These are phyloP conservation scores for Colletotrichum somersetense DNA, from an alignment of 2,329 filamentous ascomycete genomes.

Conservation along the genomic window DNA sequence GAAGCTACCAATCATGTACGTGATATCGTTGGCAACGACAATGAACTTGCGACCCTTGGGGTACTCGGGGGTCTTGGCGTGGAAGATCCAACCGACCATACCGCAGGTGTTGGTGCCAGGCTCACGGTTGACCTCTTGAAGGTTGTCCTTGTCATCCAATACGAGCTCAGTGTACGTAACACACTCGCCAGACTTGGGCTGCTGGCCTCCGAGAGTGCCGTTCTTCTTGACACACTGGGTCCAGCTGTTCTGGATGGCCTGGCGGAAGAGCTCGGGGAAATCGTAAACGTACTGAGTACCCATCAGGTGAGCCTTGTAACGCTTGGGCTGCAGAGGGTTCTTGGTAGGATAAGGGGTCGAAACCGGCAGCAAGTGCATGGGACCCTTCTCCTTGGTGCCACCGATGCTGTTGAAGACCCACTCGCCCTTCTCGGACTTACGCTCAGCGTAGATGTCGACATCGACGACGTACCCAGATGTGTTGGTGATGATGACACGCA, in stretches of 20 bases:
- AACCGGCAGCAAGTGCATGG: conserved; percentile 93
- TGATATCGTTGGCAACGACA: conserved; percentile 99
- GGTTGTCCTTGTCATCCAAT: conserved; percentile 90
- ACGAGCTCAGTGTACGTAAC: conserved; percentile 95
- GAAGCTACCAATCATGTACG: conserved; percentile 98
- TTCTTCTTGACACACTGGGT: conserved; percentile 79
- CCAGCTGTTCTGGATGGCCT: conserved; percentile 98
- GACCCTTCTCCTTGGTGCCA: conserved; percentile 92
- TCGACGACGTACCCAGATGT: conserved; percentile 98
- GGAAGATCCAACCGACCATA: conserved; percentile 99
- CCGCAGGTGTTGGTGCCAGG: conserved; percentile 95
- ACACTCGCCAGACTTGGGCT: conserved; percentile 89
- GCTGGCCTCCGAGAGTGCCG: conserved; percentile 80
- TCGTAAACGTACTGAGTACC: conserved; percentile 99
- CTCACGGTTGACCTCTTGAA: conserved; percentile 93
- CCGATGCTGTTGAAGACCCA: conserved; percentile 99
- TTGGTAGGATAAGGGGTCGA: conserved; percentile 96
- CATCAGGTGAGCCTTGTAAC: conserved; percentile 99
- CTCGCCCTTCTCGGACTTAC: conserved; percentile 97
- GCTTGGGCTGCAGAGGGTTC: conserved; percentile 98
- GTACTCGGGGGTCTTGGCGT: conserved; percentile 95
- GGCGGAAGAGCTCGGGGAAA: conserved; percentile 99
- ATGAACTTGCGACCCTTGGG: conserved; percentile 92
- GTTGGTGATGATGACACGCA: conserved; percentile 97
- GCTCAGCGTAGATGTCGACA: conserved; percentile 97